A percentile compares a stretch with the other conserved stretches of the same genome.
Evolutionary conservation across 2,329 filamentous ascomycete genomes (phyloP).

Genomic region (Aspergillus sp.): DNA sequence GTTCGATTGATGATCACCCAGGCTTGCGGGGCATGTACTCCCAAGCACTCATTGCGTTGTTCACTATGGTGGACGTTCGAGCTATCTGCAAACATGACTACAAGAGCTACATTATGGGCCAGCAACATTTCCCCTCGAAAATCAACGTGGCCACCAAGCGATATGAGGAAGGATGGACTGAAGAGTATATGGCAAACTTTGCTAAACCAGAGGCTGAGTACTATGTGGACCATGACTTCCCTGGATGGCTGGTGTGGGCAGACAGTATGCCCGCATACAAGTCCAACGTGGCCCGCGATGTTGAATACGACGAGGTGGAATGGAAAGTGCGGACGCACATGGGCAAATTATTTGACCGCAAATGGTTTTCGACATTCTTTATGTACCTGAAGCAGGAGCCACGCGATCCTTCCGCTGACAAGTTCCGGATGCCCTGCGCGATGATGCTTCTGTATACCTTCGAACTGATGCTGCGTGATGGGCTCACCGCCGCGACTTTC

Average conservation of each 20-base stretch:
- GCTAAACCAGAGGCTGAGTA: constrained; percentile 76
- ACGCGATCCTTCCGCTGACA: constrained; percentile 73
- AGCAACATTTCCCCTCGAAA: constrained; percentile 75
- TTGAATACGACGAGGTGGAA: constrained; percentile 83
- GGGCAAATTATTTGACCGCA: constrained; percentile 72
- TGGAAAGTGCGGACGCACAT: constrained; percentile 72
- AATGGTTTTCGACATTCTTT: constrained; percentile 87
- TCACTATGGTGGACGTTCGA: constrained; percentile 83
- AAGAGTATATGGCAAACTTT: constrained; percentile 75
- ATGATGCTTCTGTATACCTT: constrained; percentile 87
- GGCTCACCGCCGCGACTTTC: constrained; percentile 73
- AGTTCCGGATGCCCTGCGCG: constrained; percentile 85
- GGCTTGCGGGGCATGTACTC: constrained; percentile 78
- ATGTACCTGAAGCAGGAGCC: constrained; percentile 96
- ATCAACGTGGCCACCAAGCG: constrained; percentile 69
- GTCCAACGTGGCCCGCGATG: constrained; percentile 62
- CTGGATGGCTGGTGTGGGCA: constrained; percentile 95
- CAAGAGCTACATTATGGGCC: constrained; percentile 78
- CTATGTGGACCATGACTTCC: constrained; percentile 87
- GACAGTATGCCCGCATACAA: constrained; percentile 79
- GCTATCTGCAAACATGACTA: constrained; percentile 85
- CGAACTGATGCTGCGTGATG: constrained; percentile 77
- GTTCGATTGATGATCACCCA: constrained; percentile 87
- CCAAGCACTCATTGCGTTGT: constrained; percentile 73
- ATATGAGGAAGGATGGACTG: constrained; percentile 76